These are phyloP conservation scores for Spencermartinsiella europaea DNA, from an alignment of 805 yeast genomes.

Conservation along the genomic window DNA sequence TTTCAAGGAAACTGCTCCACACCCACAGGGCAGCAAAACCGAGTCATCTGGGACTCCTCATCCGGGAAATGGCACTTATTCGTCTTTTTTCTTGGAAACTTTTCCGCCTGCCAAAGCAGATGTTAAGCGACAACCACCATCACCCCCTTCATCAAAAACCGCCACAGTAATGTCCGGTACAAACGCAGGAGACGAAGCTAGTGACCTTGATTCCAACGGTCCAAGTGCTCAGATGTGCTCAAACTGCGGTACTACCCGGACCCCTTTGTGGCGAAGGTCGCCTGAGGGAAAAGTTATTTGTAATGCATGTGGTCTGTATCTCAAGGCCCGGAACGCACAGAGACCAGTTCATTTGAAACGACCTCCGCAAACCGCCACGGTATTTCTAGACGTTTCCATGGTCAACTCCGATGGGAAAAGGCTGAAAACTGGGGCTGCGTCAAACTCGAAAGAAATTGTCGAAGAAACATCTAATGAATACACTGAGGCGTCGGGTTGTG, in stretches of 20 bases:
- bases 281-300: slow-evolving; percentile 89
- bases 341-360: slow-evolving; percentile 62
- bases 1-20: too few relatives aligned
- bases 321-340: slow-evolving; percentile 53
- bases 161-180: too few relatives aligned
- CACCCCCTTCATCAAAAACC: too few relatives aligned
- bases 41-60: too few relatives aligned
- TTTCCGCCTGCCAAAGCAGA: too few relatives aligned
- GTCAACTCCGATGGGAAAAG: neutral
- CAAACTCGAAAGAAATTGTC: neutral
- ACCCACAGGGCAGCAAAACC: too few relatives aligned
- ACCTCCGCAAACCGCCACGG: slow-evolving; percentile 46
- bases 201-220: slow-evolving; percentile 1
- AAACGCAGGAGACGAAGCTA: too few relatives aligned
- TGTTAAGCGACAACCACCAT: too few relatives aligned
- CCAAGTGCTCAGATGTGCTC: slow-evolving; percentile 52
- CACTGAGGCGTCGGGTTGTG: slow-evolving; percentile 9
- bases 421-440: too few relatives aligned
- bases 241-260: slow-evolving; percentile 85
- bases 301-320: slow-evolving; percentile 91
- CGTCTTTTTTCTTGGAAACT: neutral
- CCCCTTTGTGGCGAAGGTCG: slow-evolving; percentile 94
- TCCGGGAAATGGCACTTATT: neutral
- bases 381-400: slow-evolving; percentile 19
- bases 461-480: neutral